Percentiles rank a stretch among this genome's conserved stretches.
These are phyloP conservation scores for Pseudocercospora cruenta DNA, from an alignment of 2,329 filamentous ascomycete species.

Conservation along the genomic window DNA sequence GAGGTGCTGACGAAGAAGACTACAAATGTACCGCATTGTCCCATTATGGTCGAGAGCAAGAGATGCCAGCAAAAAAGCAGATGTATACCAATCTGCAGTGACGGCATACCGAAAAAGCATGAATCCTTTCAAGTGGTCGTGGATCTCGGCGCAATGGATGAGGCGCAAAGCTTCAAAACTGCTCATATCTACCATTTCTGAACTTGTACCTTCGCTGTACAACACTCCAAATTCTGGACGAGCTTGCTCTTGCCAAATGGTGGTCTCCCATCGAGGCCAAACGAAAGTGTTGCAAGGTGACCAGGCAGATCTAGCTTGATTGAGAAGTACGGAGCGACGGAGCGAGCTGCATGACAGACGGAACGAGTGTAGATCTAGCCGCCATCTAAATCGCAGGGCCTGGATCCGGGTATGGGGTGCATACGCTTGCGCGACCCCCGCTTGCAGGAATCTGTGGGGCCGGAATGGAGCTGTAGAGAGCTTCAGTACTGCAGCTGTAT, in stretches of 20 bases:
- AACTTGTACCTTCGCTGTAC: too few species aligned
- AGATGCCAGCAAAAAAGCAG: neutral
- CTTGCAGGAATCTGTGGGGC: neutral
- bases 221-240: too few species aligned
- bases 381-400: neutral
- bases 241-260: neutral
- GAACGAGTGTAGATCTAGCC: conserved; percentile 15
- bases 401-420: conserved; percentile 1
- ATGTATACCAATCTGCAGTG: neutral
- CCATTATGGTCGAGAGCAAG: too few species aligned
- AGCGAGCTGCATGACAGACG: conserved; percentile 2
- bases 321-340: neutral
- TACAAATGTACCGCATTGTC: neutral
- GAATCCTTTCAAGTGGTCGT: neutral
- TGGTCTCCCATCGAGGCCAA: neutral
- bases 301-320: neutral
- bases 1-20: neutral
- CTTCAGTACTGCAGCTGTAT: neutral
- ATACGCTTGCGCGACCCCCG: neutral
- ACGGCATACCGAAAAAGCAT: neutral
- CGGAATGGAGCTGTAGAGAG: neutral
- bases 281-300: neutral
- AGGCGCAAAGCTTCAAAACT: neutral
- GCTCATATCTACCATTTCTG: too few species aligned
- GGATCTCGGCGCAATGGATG: neutral